Evolutionary conservation across 768 basidiomycete species (phyloP).

Genomic region (Tulasnella sp.): DNA sequence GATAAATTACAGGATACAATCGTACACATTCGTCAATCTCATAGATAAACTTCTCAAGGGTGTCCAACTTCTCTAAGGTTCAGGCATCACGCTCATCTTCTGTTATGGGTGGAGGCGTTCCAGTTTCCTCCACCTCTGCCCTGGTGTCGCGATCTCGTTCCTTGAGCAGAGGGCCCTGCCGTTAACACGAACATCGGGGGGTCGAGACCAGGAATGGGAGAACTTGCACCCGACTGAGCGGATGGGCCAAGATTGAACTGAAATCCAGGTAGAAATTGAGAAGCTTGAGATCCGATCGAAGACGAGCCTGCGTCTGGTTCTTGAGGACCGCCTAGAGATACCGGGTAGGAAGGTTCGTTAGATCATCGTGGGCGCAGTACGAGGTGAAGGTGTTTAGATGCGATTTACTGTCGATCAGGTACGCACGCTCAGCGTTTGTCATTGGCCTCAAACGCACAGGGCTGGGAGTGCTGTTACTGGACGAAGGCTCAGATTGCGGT

Average conservation of each 20-base stretch:
- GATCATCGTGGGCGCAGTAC: neutral
- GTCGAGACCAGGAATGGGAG: no score
- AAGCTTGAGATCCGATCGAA: neutral
- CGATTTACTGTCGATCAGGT: neutral
- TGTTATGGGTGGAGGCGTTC: neutral
- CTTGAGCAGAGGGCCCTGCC: neutral
- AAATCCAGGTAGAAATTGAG: neutral
- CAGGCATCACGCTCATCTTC: neutral
- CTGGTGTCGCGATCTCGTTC: neutral
- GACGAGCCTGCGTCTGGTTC: no score
- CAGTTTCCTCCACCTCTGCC: no score
- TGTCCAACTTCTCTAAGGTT: neutral
- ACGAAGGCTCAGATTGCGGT: no score
- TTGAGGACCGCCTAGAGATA: neutral
- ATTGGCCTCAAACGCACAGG: neutral
- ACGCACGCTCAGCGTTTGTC: neutral
- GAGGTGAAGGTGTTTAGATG: neutral
- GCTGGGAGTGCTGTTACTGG: neutral
- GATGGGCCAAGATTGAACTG: neutral
- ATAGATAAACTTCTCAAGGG: neutral
- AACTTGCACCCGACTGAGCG: neutral
- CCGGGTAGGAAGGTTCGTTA: neutral
- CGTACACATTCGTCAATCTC: neutral
- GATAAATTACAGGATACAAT: neutral
- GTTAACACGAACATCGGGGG: no score